Conservation (phyloP, 345 rosid species). For the Litchi chinensis region DNA sequence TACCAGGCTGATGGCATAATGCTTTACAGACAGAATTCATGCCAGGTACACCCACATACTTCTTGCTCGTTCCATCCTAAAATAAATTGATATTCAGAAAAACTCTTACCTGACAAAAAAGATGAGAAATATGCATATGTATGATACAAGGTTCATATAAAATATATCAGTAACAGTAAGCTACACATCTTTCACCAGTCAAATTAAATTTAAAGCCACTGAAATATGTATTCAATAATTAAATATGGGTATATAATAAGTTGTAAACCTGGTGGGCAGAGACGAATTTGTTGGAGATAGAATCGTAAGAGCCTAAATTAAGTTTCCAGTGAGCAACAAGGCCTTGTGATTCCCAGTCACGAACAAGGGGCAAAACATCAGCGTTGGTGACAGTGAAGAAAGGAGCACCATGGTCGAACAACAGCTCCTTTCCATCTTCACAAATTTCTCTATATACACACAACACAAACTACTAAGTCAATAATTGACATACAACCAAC, state of each 20-base stretch:
- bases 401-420: constrained; percentile 90
- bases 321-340: constrained; percentile 73
- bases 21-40: constrained; percentile 80
- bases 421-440: constrained; percentile 66
- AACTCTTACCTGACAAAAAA: not conserved
- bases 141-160: not conserved
- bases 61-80: constrained; percentile 61
- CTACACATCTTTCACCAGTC: too few relatives aligned
- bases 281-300: constrained; percentile 49
- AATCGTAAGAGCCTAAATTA: constrained; percentile 62
- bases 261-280: constrained; percentile 50
- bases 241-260: too few relatives aligned
- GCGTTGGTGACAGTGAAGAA: constrained; percentile 53
- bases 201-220: too few relatives aligned
- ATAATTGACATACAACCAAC: too few relatives aligned
- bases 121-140: not conserved
- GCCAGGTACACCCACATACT: constrained; percentile 79
- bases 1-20: constrained; percentile 67
- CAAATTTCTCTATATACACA: constrained; percentile 50
- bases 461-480: too few relatives aligned
- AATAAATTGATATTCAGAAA: constrained; percentile 18
- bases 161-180: too few relatives aligned
- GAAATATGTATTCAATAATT: too few relatives aligned
- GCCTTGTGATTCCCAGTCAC: constrained; percentile 76
- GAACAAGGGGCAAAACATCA: constrained; percentile 55